Conservation (phyloP, 208 protist species). For the Trypanosomatidae sp. region DNA sequence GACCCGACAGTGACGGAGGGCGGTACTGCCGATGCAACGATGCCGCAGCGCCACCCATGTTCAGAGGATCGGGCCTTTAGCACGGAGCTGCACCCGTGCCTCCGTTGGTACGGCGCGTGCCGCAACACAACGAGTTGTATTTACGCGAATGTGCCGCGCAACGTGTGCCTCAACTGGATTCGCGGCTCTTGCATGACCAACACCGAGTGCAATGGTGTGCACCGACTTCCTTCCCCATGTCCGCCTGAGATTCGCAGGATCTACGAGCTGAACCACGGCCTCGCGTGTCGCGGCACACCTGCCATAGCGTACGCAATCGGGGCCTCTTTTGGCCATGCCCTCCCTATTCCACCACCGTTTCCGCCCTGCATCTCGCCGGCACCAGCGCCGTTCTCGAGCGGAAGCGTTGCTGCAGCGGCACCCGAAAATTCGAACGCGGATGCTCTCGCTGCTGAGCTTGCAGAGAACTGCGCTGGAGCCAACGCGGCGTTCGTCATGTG, state of each 20-base stretch:
- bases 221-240: conserved; percentile 70
- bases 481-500: background rate
- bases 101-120: conserved; percentile 75
- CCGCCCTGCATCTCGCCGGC: background rate
- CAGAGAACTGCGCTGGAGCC: background rate
- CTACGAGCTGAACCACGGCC: conserved; percentile 62
- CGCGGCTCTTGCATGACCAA: conserved; percentile 50
- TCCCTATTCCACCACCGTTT: background rate
- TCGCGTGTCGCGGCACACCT: conserved; percentile 19
- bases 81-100: conserved; percentile 58
- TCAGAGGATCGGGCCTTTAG: conserved; percentile 45
- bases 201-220: conserved; percentile 59
- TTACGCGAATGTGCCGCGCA: conserved; percentile 55
- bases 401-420: background rate
- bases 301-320: background rate
- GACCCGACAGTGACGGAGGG: background rate
- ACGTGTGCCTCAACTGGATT: conserved; percentile 81
- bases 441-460: background rate
- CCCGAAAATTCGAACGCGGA: background rate
- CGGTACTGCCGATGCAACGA: background rate
- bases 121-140: conserved; percentile 64
- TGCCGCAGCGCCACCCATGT: background rate
- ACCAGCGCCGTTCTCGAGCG: background rate
- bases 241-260: conserved; percentile 43
- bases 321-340: background rate